A percentile compares a stretch with the other conserved stretches of the same genome.
phyloP scores from a whole-genome alignment of 805 yeast species.

The Teunomyces lycoperdinae region DNA sequence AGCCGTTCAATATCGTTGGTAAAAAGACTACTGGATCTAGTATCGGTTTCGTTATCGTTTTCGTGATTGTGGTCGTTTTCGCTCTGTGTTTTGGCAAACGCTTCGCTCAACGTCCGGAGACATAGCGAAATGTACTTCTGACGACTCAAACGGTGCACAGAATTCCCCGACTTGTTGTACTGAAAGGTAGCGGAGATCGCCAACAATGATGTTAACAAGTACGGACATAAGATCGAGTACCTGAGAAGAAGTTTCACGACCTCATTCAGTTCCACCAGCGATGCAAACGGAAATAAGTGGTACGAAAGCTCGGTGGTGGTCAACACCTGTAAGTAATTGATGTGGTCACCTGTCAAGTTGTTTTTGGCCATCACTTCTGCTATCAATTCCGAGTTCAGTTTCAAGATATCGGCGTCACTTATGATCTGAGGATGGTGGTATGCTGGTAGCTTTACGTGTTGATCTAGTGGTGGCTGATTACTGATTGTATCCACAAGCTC shows the following conservation, averaged over 20 bases:
- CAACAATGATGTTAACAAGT: conserved; percentile 20
- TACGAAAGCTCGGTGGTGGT: conserved; percentile 28
- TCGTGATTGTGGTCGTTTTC: not conserved
- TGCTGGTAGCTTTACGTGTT: too few relatives aligned
- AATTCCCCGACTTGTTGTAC: conserved; percentile 20
- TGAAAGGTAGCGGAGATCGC: conserved; percentile 27
- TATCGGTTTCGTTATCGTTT: not conserved
- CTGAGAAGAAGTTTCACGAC: conserved; percentile 25
- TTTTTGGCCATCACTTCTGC: conserved; percentile 22
- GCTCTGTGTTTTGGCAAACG: conserved; percentile 14
- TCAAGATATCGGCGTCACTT: not conserved
- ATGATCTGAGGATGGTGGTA: not conserved
- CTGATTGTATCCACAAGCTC: conserved; percentile 14
- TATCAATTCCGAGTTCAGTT: conserved; percentile 23
- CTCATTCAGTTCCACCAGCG: conserved; percentile 32
- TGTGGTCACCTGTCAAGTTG: conserved; percentile 27
- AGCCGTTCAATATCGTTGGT: conserved; percentile 22
- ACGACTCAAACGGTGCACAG: conserved; percentile 18
- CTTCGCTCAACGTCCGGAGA: conserved; percentile 17
- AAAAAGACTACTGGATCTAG: not conserved
- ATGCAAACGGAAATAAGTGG: conserved; percentile 38
- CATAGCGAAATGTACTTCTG: conserved; percentile 20
- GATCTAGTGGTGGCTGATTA: not conserved
- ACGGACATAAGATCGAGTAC: conserved; percentile 20
- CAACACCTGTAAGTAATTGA: conserved; percentile 28